Conservation (phyloP, 139 green algal species). For the Haematococcus sp. region DNA sequence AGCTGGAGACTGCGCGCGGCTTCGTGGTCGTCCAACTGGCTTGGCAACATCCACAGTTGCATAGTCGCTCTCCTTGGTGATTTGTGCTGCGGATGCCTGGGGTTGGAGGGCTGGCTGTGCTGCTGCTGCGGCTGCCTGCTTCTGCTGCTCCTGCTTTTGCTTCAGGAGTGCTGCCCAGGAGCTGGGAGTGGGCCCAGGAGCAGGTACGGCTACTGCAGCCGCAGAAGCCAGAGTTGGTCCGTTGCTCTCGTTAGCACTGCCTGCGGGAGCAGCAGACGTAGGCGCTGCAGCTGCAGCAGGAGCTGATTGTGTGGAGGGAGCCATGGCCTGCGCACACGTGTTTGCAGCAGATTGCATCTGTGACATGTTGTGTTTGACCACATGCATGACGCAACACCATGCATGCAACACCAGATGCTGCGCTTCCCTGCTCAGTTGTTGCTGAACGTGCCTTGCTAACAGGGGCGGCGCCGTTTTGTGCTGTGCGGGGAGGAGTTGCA, state of each 20-base stretch:
- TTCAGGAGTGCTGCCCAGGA: neutral
- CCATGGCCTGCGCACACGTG: neutral
- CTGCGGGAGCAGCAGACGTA: neutral
- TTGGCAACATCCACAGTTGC: neutral
- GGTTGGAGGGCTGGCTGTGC: neutral
- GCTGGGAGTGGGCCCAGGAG: neutral
- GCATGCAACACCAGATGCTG: too few species aligned
- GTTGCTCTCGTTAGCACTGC: too few species aligned
- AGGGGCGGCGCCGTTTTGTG: too few species aligned
- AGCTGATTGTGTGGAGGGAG: neutral
- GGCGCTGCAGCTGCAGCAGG: neutral
- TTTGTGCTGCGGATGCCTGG: neutral
- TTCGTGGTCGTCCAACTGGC: neutral
- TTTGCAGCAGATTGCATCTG: too few species aligned
- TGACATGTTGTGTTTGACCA: too few species aligned
- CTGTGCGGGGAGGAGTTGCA: too few species aligned
- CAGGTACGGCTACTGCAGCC: too few species aligned
- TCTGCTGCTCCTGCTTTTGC: too few species aligned
- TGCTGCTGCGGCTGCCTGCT: constrained; percentile 1
- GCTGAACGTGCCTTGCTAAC: too few species aligned
- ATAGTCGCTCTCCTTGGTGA: neutral
- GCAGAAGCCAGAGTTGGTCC: too few species aligned
- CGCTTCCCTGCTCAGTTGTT: too few species aligned
- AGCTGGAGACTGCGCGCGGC: neutral
- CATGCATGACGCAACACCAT: too few species aligned